These are phyloP conservation scores for Borovskyia barvae DNA, from an alignment of 208 protist genomes.

Conservation along the genomic window DNA sequence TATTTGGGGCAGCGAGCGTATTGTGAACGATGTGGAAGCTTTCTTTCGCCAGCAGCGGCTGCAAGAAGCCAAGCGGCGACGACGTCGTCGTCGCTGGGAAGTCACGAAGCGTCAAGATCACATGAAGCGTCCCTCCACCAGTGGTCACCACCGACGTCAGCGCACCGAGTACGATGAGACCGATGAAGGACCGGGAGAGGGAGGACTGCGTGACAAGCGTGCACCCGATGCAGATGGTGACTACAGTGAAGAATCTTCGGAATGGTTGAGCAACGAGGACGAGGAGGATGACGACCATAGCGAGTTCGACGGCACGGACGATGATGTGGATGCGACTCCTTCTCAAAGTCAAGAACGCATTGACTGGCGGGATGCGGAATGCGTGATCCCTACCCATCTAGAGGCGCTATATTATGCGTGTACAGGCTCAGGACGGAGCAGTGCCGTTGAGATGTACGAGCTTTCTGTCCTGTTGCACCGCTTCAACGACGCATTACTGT, in stretches of 20 bases:
- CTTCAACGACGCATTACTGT: conserved; percentile 63
- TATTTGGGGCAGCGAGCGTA: conserved; percentile 59
- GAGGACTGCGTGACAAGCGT: conserved; percentile 2
- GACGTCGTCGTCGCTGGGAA: conserved; percentile 27
- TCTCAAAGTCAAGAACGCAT: conserved; percentile 51
- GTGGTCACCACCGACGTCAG: conserved; percentile 1
- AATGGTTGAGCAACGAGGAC: conserved; percentile 5
- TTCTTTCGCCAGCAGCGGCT: conserved; percentile 60
- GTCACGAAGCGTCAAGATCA: conserved; percentile 3
- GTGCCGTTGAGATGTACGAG: conserved; percentile 76
- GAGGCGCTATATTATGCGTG: conserved; percentile 64
- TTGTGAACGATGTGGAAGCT: conserved; percentile 64
- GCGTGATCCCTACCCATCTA: conserved; percentile 42
- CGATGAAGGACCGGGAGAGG: background rate
- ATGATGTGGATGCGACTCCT: conserved; percentile 33
- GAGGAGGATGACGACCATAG: conserved; percentile 24
- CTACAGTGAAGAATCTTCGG: conserved; percentile 19
- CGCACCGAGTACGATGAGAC: conserved; percentile 1
- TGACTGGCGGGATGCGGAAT: conserved; percentile 41
- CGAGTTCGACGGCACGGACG: conserved; percentile 35
- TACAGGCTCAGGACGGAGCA: conserved; percentile 66
- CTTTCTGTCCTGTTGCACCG: conserved; percentile 68
- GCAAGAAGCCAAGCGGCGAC: conserved; percentile 22
- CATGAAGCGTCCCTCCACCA: background rate
- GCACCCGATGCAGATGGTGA: background rate